Evolutionary conservation across 148 eudicot genomes (phyloP).

Genomic region (Cornus suecica): DNA sequence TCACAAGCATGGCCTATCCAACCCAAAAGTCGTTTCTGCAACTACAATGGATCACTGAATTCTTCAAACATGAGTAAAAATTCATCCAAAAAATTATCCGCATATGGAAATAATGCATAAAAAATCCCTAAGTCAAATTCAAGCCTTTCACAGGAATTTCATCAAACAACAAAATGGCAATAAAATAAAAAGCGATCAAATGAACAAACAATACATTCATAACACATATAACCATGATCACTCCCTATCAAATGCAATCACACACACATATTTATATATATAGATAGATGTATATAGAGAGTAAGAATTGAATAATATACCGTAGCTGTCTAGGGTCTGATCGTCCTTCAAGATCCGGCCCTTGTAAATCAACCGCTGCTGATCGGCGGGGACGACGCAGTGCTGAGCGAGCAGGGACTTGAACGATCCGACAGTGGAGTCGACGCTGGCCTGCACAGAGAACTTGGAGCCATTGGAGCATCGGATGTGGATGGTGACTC

Average conservation of each 20-base stretch:
- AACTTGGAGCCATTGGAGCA: slow-evolving; percentile 44
- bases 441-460: slow-evolving; percentile 28
- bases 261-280: background rate
- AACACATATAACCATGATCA: background rate
- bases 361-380: slow-evolving; percentile 47
- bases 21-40: too few species aligned
- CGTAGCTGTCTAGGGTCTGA: slow-evolving; percentile 44
- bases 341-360: slow-evolving; percentile 55
- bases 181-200: background rate
- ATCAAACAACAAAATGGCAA: background rate
- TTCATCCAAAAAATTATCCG: too few species aligned
- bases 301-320: slow-evolving; percentile 8
- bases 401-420: slow-evolving; percentile 30
- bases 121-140: background rate
- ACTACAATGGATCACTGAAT: too few species aligned
- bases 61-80: too few species aligned
- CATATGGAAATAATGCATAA: background rate
- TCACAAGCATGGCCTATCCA: too few species aligned
- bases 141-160: background rate
- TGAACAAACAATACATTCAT: background rate
- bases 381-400: slow-evolving; percentile 37
- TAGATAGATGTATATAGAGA: too few species aligned
- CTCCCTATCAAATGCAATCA: background rate
- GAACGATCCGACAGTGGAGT: slow-evolving; percentile 35
- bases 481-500: slow-evolving; percentile 30